These are phyloP conservation scores for Exophiala calicioides DNA, from an alignment of 2,329 filamentous ascomycete genomes.

Conservation along the genomic window DNA sequence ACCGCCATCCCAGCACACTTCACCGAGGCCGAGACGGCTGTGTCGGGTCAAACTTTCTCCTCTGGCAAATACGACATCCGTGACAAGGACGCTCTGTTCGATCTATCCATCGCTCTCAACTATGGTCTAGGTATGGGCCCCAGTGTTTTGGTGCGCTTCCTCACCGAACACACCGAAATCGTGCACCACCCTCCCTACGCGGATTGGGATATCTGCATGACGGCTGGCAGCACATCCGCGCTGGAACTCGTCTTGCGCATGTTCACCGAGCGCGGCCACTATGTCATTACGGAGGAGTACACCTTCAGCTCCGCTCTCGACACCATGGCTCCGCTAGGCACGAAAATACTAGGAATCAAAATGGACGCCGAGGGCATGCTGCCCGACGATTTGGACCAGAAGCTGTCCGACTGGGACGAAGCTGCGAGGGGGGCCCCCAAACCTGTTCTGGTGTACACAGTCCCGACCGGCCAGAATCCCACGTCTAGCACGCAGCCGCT, in stretches of 20 bases:
- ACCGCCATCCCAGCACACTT: constrained; percentile 71
- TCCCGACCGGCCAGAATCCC: constrained; percentile 85
- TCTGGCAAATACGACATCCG: constrained; percentile 83
- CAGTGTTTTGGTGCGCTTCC: constrained; percentile 82
- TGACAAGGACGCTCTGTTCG: constrained; percentile 61
- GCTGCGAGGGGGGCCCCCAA: constrained; percentile 59
- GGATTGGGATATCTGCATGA: constrained; percentile 85
- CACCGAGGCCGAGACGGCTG: constrained; percentile 65
- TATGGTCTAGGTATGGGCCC: constrained; percentile 87
- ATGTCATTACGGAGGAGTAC: constrained; percentile 84
- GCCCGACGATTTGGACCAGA: constrained; percentile 61
- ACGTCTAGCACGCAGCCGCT: constrained; percentile 78
- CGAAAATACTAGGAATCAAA: constrained; percentile 60
- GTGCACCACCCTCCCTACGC: constrained; percentile 82
- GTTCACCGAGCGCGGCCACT: constrained; percentile 74
- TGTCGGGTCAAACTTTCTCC: constrained; percentile 60
- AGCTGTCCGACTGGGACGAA: constrained; percentile 67
- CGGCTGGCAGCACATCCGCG: constrained; percentile 80
- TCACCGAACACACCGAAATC: constrained; percentile 94
- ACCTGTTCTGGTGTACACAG: constrained; percentile 68
- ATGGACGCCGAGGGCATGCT: constrained; percentile 69
- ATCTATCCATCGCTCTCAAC: constrained; percentile 87
- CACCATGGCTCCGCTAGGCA: constrained; percentile 63
- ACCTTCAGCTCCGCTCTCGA: constrained; percentile 79
- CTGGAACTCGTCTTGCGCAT: constrained; percentile 83